A percentile compares a stretch with the other conserved stretches of the same genome.
phyloP scores from a whole-genome alignment of 495 filamentous ascomycete genomes.

The Neurospora discreta region DNA sequence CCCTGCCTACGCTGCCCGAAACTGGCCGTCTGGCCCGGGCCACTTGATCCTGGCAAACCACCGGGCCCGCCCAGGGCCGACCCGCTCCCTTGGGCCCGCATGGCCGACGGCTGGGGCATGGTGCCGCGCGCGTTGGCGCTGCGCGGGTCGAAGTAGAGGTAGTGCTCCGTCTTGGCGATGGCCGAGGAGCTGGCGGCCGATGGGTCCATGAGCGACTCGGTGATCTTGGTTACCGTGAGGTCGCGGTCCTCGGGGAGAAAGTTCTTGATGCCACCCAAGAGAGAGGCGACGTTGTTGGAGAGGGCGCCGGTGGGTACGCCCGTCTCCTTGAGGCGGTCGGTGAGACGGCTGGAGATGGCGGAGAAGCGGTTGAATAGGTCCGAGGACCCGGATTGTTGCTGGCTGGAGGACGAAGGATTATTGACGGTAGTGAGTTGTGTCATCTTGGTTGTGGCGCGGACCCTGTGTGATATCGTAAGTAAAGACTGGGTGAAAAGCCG shows the following conservation, averaged over 20 bases:
- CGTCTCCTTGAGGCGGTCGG: slow-evolving; percentile 86
- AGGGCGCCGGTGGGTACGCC: slow-evolving; percentile 51
- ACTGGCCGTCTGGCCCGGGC: slow-evolving; percentile 64
- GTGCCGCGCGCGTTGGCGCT: slow-evolving; percentile 86
- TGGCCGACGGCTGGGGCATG: slow-evolving; percentile 65
- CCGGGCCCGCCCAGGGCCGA: slow-evolving; percentile 25
- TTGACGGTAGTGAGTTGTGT: slow-evolving; percentile 84
- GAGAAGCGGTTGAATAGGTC: slow-evolving; percentile 84
- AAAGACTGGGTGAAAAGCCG: background rate
- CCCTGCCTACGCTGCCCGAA: slow-evolving; percentile 92
- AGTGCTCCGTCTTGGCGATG: slow-evolving; percentile 93
- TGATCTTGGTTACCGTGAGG: slow-evolving; percentile 92
- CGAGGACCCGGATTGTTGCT: slow-evolving; percentile 44
- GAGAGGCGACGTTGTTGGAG: slow-evolving; percentile 72
- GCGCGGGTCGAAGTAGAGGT: slow-evolving; percentile 96
- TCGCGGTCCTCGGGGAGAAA: slow-evolving; percentile 93
- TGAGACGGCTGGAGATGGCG: slow-evolving; percentile 78
- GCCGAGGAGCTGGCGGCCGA: slow-evolving; percentile 77
- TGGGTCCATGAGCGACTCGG: slow-evolving; percentile 97
- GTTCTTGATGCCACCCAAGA: slow-evolving; percentile 98
- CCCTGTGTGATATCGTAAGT: slow-evolving; percentile 42
- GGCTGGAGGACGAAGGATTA: slow-evolving; percentile 51
- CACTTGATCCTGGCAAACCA: slow-evolving; percentile 28
- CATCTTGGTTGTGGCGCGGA: slow-evolving; percentile 94
- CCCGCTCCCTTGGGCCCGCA: slow-evolving; percentile 22